These are phyloP conservation scores for Fomitopsis pinicola DNA, from an alignment of 1,284 basidiomycete genomes.

Conservation along the genomic window DNA sequence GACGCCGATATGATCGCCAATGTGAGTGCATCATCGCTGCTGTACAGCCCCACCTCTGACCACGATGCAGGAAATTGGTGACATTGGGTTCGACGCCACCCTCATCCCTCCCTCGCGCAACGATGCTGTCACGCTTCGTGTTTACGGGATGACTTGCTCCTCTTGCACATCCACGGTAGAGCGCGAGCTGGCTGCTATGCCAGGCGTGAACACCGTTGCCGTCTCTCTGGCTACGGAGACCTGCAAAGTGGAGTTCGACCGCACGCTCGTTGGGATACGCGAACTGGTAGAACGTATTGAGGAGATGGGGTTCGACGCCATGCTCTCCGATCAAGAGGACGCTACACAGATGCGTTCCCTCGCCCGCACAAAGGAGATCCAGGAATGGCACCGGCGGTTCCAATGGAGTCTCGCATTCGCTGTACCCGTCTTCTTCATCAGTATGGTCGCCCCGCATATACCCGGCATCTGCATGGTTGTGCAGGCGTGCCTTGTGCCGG, in stretches of 20 bases:
- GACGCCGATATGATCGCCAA: conserved; percentile 73
- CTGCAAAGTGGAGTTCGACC: conserved; percentile 76
- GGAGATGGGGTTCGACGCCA: conserved; percentile 88
- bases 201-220: conserved; percentile 72
- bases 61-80: conserved; percentile 74
- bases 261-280: conserved; percentile 69
- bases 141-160: conserved; percentile 91
- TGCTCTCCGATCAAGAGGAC: conserved; percentile 79
- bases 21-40: conserved; percentile 37
- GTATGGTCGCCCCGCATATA: conserved; percentile 85
- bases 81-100: conserved; percentile 89
- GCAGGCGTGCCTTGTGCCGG: conserved; percentile 47
- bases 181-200: conserved; percentile 59
- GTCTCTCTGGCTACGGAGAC: conserved; percentile 75
- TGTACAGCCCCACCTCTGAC: neutral
- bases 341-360: conserved; percentile 89
- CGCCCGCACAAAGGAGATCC: conserved; percentile 87
- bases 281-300: conserved; percentile 86
- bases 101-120: conserved; percentile 59
- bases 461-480: conserved; percentile 51
- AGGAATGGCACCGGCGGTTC: conserved; percentile 87
- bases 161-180: conserved; percentile 82
- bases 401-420: conserved; percentile 77
- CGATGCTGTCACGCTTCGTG: conserved; percentile 68
- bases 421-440: conserved; percentile 88